Base-by-base conservation (phyloP, 257 asterid genomes). In the Solanum pimpinellifolium region DNA sequence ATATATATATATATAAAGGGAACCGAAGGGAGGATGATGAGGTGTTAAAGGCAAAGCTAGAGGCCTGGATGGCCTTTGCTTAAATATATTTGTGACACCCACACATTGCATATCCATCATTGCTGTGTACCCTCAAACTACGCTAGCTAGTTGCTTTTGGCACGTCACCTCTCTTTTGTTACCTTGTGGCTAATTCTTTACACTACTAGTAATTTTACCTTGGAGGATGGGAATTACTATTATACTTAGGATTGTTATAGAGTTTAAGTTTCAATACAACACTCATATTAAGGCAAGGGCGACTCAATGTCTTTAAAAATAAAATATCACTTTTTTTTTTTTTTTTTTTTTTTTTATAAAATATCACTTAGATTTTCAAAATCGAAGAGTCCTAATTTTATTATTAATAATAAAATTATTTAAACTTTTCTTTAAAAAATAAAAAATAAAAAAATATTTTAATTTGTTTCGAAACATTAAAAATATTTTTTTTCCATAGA, bases 31-130 rank as follows among this genome's bases (percentile, higher is more conserved):
- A 78, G 74, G 87, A 47, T 70, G 91, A 91, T 93, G 95, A 94
- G 93, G 93, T 92, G 97, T 94, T 96, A 46, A 69, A 20, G 56
- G 69, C 68, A 80, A 80, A 49, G 68, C 69, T 80, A 49, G 23
- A 80, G 85, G 85, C 66, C 49, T 80, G 69, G 85, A 80, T 80
- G 85, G 9, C 11, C 69, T 80, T 80, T 18, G 44, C 44, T 47
- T 49, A 80, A 49, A 49, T 29, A 37, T 37, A 37, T 37, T 37
- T 37, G 39, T 49, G 68, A 81, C 44, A 81, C 85, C 83, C 85
- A 81, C 85, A 81, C 85, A 81, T 49, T 81, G 69, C 18, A 49
- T 81, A 81, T 81, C 85, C 85, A 81, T 81, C 85, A 29, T 80
- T 33, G 15, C 15, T 47, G 66, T 80, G 84, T 47, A 80, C 62